Evolutionary conservation across 495 filamentous ascomycete species (phyloP).

Genomic region (Tuber umbilicatum): DNA sequence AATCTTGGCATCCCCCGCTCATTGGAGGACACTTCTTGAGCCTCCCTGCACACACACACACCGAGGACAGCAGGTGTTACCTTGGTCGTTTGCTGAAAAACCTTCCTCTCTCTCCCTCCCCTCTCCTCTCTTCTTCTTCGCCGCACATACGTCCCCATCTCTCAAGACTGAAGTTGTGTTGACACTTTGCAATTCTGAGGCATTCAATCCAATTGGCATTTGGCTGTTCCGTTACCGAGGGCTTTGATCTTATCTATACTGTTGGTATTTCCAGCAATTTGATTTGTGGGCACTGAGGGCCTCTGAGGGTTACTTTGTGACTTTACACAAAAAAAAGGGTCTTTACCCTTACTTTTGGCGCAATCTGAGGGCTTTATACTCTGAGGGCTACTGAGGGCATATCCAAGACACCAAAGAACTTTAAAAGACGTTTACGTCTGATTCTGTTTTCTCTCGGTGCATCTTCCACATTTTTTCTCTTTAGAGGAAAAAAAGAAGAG

Average conservation of each 20-base stretch:
- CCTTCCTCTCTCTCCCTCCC: not conserved
- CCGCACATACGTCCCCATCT: slow-evolving; percentile 19
- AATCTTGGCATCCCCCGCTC: slow-evolving; percentile 22
- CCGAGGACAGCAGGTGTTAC: not conserved
- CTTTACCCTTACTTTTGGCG: not conserved
- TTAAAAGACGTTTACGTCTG: slow-evolving; percentile 20
- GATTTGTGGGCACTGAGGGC: slow-evolving; percentile 40
- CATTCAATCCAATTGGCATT: slow-evolving; percentile 38
- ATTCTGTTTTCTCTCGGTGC: slow-evolving; percentile 21
- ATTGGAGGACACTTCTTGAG: not conserved
- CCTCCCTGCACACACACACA: slow-evolving; percentile 9
- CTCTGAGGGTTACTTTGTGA: slow-evolving; percentile 29
- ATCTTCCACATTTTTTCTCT: slow-evolving; percentile 9
- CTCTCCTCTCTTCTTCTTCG: slow-evolving; percentile 6
- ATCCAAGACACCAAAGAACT: slow-evolving; percentile 2
- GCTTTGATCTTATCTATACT: slow-evolving; percentile 32
- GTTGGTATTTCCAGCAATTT: slow-evolving; percentile 12
- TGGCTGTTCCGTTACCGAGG: slow-evolving; percentile 37
- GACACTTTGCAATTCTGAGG: slow-evolving; percentile 36
- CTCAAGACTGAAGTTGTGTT: slow-evolving; percentile 38
- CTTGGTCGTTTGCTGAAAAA: not conserved
- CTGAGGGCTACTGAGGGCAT: slow-evolving; percentile 11
- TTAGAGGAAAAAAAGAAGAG: not conserved
- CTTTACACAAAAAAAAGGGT: slow-evolving; percentile 9
- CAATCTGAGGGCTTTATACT: slow-evolving; percentile 36